These are phyloP conservation scores for Aspergillus phoenicis DNA, from an alignment of 2,329 filamentous ascomycete genomes.

Conservation along the genomic window DNA sequence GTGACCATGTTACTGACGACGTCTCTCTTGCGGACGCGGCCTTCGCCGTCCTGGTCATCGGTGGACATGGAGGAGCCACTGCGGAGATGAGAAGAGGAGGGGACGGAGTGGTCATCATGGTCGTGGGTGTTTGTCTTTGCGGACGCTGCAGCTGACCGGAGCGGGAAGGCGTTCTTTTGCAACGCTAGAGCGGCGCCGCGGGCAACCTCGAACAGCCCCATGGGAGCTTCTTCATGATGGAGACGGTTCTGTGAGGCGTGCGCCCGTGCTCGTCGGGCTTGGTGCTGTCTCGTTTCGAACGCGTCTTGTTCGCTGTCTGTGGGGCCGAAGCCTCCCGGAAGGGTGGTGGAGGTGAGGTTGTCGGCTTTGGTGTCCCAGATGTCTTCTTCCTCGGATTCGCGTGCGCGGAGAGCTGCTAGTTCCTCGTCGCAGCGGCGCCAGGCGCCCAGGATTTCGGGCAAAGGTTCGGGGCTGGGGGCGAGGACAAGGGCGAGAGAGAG, in stretches of 20 bases:
- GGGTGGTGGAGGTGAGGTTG: constrained; percentile 25
- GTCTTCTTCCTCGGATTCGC: constrained; percentile 59
- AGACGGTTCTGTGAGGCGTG: constrained; percentile 26
- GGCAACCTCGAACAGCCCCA: constrained; percentile 56
- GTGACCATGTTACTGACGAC: constrained; percentile 66
- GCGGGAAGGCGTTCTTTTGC: constrained; percentile 52
- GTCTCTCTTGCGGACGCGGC: constrained; percentile 51
- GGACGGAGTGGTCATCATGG: constrained; percentile 1
- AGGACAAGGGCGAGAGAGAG: constrained; percentile 64
- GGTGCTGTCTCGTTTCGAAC: constrained; percentile 47
- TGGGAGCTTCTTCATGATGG: constrained; percentile 49
- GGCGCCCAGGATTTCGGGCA: constrained; percentile 63
- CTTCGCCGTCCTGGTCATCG: constrained; percentile 29
- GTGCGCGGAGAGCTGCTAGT: constrained; percentile 55
- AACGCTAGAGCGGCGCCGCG: constrained; percentile 53
- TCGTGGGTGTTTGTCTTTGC: constrained; percentile 2
- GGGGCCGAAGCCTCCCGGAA: constrained; percentile 50
- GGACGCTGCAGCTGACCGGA: constrained; percentile 29
- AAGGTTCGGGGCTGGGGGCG: constrained; percentile 56
- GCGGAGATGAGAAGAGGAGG: constrained; percentile 8
- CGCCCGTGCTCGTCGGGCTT: constrained; percentile 37
- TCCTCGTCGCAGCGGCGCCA: constrained; percentile 68
- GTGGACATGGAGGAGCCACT: constrained; percentile 15
- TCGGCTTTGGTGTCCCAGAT: constrained; percentile 61
- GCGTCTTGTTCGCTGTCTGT: constrained; percentile 48